phyloP scores from a whole-genome alignment of 495 filamentous ascomycete genomes.

The Letharia lupina region DNA sequence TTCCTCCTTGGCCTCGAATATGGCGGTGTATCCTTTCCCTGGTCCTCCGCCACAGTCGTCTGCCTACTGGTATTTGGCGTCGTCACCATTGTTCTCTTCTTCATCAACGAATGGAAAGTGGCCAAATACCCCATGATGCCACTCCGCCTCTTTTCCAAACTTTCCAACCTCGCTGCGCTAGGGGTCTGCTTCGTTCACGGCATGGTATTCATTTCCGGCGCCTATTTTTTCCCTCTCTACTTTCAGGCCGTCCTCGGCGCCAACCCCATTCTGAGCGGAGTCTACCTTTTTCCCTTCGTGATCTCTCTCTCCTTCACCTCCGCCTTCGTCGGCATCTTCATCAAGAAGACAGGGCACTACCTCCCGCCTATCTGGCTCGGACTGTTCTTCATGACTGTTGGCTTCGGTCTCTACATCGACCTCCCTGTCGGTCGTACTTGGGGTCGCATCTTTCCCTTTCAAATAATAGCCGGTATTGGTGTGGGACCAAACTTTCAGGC shows the following conservation, averaged over 20 bases:
- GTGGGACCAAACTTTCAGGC: conserved; percentile 51
- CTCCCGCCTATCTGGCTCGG: conserved; percentile 43
- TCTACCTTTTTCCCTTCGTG: conserved; percentile 70
- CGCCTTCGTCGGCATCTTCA: conserved; percentile 56
- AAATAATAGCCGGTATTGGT: conserved; percentile 46
- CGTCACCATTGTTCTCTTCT: conserved; percentile 48
- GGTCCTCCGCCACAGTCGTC: conserved; percentile 56
- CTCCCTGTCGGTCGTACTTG: conserved; percentile 40
- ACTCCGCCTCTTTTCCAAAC: conserved; percentile 47
- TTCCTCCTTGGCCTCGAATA: conserved; percentile 62
- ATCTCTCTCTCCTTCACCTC: conserved; percentile 60
- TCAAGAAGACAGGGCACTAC: conserved; percentile 58
- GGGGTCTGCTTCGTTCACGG: conserved; percentile 35
- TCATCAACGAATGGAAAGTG: conserved; percentile 55
- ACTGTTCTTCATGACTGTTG: conserved; percentile 44
- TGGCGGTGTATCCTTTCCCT: conserved; percentile 57
- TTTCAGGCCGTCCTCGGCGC: conserved; percentile 57
- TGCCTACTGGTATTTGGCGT: conserved; percentile 65
- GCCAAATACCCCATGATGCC: conserved; percentile 67
- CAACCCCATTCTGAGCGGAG: conserved; percentile 64
- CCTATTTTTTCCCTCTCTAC: conserved; percentile 48
- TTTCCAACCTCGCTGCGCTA: conserved; percentile 39
- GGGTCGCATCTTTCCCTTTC: conserved; percentile 45
- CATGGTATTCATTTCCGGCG: conserved; percentile 37
- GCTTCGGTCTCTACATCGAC: conserved; percentile 46